Evolutionary conservation across 345 rosid genomes (phyloP).

Genomic region (Nasturtium officinale): DNA sequence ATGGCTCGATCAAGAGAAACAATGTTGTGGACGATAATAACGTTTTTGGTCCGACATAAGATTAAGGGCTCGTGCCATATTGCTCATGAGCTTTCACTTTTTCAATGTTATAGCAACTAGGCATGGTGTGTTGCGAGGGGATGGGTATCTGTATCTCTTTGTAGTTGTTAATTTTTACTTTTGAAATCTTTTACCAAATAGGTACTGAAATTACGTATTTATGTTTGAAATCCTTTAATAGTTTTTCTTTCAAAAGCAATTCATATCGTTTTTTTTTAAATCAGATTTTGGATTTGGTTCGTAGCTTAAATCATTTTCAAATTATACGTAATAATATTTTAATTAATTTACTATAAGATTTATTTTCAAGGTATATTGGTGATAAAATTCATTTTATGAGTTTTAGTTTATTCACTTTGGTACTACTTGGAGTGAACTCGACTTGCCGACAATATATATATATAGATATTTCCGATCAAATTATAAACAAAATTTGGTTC

Average conservation of each 20-base stretch:
- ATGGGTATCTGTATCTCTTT: conserved; percentile 22
- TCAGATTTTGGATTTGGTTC: not conserved
- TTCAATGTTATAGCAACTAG: conserved; percentile 31
- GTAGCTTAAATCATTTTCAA: not conserved
- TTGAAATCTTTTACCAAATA: not conserved
- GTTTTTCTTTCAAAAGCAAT: not conserved
- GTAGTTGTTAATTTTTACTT: not conserved
- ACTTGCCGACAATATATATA: too few species aligned
- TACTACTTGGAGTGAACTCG: too few species aligned
- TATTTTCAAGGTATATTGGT: too few species aligned
- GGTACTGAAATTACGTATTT: not conserved
- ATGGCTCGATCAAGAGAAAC: conserved; percentile 17
- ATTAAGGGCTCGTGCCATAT: conserved; percentile 31
- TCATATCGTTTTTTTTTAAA: not conserved
- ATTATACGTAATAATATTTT: not conserved
- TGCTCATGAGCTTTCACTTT: conserved; percentile 29
- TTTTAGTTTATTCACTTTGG: too few species aligned
- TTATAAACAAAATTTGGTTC: not conserved
- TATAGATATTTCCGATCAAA: too few species aligned
- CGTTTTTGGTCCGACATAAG: conserved; percentile 38
- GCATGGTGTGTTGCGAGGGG: conserved; percentile 24
- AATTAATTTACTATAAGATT: not conserved
- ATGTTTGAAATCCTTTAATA: too few species aligned
- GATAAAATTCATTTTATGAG: too few species aligned
- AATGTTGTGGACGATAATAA: conserved; percentile 5